A percentile compares a stretch with the other conserved stretches of the same genome.
Conservation (phyloP, 2,329 filamentous ascomycete genomes). For the Ophiostoma sp. region DNA sequence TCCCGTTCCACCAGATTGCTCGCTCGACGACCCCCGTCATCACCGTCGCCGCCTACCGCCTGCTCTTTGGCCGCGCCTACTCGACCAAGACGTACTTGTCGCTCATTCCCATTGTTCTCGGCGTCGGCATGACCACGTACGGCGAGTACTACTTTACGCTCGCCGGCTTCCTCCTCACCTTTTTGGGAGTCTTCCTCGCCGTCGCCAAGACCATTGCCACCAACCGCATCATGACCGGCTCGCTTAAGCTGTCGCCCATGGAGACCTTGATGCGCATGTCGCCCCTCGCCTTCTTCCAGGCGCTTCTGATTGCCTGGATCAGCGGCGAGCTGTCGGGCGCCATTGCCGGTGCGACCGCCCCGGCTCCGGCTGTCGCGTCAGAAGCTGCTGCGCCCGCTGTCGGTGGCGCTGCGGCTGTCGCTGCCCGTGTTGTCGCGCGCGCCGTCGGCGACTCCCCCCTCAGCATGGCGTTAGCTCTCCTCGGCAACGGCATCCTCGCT, state of each 20-base stretch:
- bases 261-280: slow-evolving; percentile 65
- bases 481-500: slow-evolving; percentile 55
- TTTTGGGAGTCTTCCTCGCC: slow-evolving; percentile 55
- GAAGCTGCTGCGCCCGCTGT: background rate
- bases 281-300: slow-evolving; percentile 59
- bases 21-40: slow-evolving; percentile 62
- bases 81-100: slow-evolving; percentile 58
- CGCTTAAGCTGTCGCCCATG: slow-evolving; percentile 56
- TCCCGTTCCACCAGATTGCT: slow-evolving; percentile 65
- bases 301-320: slow-evolving; percentile 51
- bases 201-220: slow-evolving; percentile 62
- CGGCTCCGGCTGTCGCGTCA: background rate
- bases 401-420: background rate
- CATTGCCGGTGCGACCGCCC: background rate
- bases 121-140: slow-evolving; percentile 59
- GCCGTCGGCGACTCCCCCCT: slow-evolving; percentile 26
- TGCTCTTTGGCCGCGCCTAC: slow-evolving; percentile 57
- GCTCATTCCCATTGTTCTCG: slow-evolving; percentile 59
- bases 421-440: background rate
- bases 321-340: slow-evolving; percentile 53
- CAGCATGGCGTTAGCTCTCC: slow-evolving; percentile 42
- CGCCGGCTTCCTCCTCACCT: slow-evolving; percentile 56
- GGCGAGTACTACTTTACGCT: slow-evolving; percentile 63
- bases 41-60: slow-evolving; percentile 60
- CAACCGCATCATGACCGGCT: slow-evolving; percentile 64